Percentiles rank a stretch among this genome's conserved stretches.
Conservation (phyloP, 495 filamentous ascomycete genomes). For the Hypoxylon lenormandii region DNA sequence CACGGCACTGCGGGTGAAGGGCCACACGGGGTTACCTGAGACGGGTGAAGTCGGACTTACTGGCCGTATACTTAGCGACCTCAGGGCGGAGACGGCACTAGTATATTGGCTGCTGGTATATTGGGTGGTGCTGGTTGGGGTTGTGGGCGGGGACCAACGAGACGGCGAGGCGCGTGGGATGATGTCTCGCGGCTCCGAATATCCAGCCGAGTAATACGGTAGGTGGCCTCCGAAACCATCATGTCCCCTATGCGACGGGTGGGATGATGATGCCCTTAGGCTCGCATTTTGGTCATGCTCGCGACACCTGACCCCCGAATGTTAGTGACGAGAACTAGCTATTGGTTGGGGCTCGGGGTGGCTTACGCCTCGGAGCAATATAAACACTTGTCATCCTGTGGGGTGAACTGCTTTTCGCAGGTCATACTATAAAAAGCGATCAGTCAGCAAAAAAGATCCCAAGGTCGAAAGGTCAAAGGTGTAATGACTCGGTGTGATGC, state of each 20-base stretch:
- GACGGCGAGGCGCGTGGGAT: conserved; percentile 66
- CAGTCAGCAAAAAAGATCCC: conserved; percentile 40
- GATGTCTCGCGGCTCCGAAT: conserved; percentile 62
- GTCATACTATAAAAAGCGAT: conserved; percentile 57
- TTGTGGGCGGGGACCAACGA: conserved; percentile 58
- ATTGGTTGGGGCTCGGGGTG: conserved; percentile 43
- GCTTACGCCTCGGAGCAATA: conserved; percentile 66
- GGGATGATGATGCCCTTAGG: conserved; percentile 44
- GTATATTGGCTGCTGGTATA: conserved; percentile 50
- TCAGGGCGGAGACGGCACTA: conserved; percentile 60
- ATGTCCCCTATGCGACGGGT: conserved; percentile 44
- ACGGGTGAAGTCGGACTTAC: conserved; percentile 62
- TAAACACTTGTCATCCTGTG: conserved; percentile 57
- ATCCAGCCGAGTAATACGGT: conserved; percentile 53
- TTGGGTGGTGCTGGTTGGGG: conserved; percentile 53
- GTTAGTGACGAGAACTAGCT: conserved; percentile 26
- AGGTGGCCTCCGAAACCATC: conserved; percentile 47
- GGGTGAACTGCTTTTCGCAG: conserved; percentile 65
- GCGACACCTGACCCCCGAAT: conserved; percentile 56
- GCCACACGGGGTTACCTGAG: conserved; percentile 56
- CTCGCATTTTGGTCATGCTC: conserved; percentile 56
- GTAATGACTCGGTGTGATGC: conserved; percentile 48
- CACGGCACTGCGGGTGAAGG: conserved; percentile 59
- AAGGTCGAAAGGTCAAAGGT: conserved; percentile 10
- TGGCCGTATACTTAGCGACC: conserved; percentile 59